Conservation (phyloP, 2,329 filamentous ascomycete genomes). For the Pyrenochaeta sp. region DNA sequence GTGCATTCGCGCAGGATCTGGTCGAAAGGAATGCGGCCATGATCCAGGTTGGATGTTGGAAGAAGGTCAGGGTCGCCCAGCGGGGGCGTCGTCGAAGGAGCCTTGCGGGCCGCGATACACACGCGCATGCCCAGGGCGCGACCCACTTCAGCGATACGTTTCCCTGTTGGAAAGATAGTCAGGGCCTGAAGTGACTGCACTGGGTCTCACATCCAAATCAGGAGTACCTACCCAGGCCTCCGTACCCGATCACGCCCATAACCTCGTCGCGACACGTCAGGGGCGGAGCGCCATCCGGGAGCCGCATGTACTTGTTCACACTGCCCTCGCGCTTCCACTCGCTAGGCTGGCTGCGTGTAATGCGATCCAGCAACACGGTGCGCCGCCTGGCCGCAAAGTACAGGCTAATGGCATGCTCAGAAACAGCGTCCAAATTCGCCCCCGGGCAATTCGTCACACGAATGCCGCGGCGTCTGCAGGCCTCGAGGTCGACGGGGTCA, state of each 20-base stretch:
- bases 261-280: slow-evolving; percentile 58
- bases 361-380: slow-evolving; percentile 43
- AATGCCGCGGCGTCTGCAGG: slow-evolving; percentile 53
- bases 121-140: slow-evolving; percentile 58
- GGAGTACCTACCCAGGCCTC: slow-evolving; percentile 51
- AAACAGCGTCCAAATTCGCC: slow-evolving; percentile 58
- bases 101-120: slow-evolving; percentile 55
- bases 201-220: slow-evolving; percentile 11
- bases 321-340: slow-evolving; percentile 53
- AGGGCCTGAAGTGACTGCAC: too few relatives aligned
- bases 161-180: slow-evolving; percentile 36
- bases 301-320: slow-evolving; percentile 40
- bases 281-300: slow-evolving; percentile 49
- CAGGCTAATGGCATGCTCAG: slow-evolving; percentile 60
- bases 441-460: slow-evolving; percentile 56
- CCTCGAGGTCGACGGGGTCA: slow-evolving; percentile 56
- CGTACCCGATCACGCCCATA: slow-evolving; percentile 60
- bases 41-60: slow-evolving; percentile 11
- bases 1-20: slow-evolving; percentile 48
- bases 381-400: slow-evolving; percentile 57
- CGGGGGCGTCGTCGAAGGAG: slow-evolving; percentile 10
- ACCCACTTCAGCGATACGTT: slow-evolving; percentile 55
- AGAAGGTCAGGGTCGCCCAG: slow-evolving; percentile 6
- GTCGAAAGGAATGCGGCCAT: slow-evolving; percentile 46
- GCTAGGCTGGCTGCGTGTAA: slow-evolving; percentile 36